phyloP scores from a whole-genome alignment of 768 basidiomycete species.

The Xerocomellus amylosporus region DNA sequence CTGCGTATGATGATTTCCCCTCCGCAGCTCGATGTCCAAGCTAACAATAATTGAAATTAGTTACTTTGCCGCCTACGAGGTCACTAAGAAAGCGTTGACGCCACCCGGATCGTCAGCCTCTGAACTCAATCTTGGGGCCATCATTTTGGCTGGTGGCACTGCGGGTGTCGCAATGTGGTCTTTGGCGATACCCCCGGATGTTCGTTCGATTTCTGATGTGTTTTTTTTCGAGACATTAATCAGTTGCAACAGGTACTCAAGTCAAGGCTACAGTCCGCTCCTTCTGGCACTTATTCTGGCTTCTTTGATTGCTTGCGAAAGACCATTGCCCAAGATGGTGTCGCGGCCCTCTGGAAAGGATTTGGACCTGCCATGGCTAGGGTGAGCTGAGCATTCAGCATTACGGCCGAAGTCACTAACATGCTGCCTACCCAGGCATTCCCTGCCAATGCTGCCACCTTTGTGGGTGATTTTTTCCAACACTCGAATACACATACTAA shows the following conservation, averaged over 20 bases:
- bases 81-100: conserved; percentile 83
- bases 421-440: conserved; percentile 62
- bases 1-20: conserved; percentile 62
- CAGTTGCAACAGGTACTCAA: conserved; percentile 74
- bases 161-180: conserved; percentile 99
- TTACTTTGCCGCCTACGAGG: conserved; percentile 97
- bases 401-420: conserved; percentile 1
- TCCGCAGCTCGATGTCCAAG: background rate
- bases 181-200: conserved; percentile 95
- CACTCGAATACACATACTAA: background rate
- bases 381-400: conserved; percentile 41
- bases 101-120: conserved; percentile 76
- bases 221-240: conserved; percentile 5
- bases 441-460: conserved; percentile 95
- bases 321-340: conserved; percentile 86
- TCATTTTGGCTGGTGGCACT: conserved; percentile 89
- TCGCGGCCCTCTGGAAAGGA: conserved; percentile 90
- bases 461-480: conserved; percentile 51
- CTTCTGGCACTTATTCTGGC: conserved; percentile 95
- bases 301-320: conserved; percentile 90
- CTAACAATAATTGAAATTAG: conserved; percentile 38
- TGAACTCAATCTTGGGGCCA: conserved; percentile 78
- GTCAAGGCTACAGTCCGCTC: conserved; percentile 93
- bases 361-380: conserved; percentile 96
- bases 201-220: conserved; percentile 37